A percentile compares a stretch with the other conserved stretches of the same genome.
These are phyloP conservation scores for Elongisporangium anandrum DNA, from an alignment of 352 stramenopile species.

Conservation along the genomic window DNA sequence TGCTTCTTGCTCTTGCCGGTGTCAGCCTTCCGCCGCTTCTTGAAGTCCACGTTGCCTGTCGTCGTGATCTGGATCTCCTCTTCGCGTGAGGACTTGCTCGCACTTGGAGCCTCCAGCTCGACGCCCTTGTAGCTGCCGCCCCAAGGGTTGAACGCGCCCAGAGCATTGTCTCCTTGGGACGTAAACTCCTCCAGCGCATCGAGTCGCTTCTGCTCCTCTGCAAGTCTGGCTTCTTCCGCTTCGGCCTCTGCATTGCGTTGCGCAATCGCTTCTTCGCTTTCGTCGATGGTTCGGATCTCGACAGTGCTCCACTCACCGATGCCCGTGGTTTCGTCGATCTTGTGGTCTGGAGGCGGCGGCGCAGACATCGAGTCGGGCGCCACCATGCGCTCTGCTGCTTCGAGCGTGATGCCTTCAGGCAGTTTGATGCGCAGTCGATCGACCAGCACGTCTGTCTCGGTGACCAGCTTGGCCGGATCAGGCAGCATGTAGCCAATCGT, in stretches of 20 bases:
- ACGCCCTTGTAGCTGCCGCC: constrained; percentile 83
- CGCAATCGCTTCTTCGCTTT: constrained; percentile 61
- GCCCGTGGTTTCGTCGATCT: constrained; percentile 65
- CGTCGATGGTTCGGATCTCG: constrained; percentile 65
- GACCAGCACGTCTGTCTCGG: constrained; percentile 39
- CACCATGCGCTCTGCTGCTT: constrained; percentile 62
- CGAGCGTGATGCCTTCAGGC: constrained; percentile 53
- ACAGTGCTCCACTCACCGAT: constrained; percentile 85
- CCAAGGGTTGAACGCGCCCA: constrained; percentile 80
- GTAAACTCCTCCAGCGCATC: constrained; percentile 67
- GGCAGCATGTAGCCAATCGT: constrained; percentile 65
- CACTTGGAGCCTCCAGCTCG: constrained; percentile 37
- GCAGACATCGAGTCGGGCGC: constrained; percentile 12
- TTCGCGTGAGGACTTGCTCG: constrained; percentile 10
- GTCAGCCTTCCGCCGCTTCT: constrained; percentile 43
- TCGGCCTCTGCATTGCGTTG: constrained; percentile 43
- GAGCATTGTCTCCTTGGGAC: constrained; percentile 61
- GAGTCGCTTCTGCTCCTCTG: constrained; percentile 46
- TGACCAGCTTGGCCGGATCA: constrained; percentile 25
- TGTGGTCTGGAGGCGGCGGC: constrained; percentile 9
- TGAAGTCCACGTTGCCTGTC: constrained; percentile 59
- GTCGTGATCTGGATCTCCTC: constrained; percentile 52
- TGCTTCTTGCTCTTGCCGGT: constrained; percentile 43
- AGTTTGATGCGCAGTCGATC: constrained; percentile 71
- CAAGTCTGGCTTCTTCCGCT: constrained; percentile 22